Conservation (phyloP, 1,284 basidiomycete genomes). For the Cryptococcus sp. region DNA sequence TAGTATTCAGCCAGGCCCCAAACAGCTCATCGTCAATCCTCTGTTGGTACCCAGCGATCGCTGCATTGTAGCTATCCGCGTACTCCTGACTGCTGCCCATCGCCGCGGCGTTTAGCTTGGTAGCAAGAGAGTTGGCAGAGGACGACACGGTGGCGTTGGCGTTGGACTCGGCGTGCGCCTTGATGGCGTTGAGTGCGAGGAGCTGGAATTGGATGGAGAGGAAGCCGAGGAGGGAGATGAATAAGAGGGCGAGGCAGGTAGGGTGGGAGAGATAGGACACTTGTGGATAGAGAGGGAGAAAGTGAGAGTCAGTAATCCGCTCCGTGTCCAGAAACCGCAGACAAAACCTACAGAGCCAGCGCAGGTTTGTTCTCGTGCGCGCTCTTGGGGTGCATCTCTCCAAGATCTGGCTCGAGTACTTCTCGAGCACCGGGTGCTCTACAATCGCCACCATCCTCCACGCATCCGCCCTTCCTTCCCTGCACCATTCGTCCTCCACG, state of each 20-base stretch:
- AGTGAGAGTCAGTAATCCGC: background rate
- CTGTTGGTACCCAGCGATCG: constrained; percentile 65
- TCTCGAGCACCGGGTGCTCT: constrained; percentile 46
- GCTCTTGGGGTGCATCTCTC: constrained; percentile 17
- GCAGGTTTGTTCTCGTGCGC: constrained; percentile 36
- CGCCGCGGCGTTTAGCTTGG: constrained; percentile 73
- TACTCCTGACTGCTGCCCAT: constrained; percentile 72
- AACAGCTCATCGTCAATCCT: constrained; percentile 82
- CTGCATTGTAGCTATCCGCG: constrained; percentile 68
- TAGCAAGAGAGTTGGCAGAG: constrained; percentile 68
- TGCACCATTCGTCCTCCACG: constrained; percentile 36
- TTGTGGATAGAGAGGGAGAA: constrained; percentile 8
- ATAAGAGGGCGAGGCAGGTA: constrained; percentile 80
- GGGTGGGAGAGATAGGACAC: constrained; percentile 85
- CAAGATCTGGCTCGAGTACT: constrained; percentile 29
- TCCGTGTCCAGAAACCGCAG: background rate
- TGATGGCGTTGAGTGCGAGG: constrained; percentile 66
- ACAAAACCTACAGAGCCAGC: constrained; percentile 47
- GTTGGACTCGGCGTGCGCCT: constrained; percentile 60
- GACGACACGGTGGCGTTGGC: constrained; percentile 61
- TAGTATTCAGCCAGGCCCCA: constrained; percentile 83
- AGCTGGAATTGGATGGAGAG: constrained; percentile 84
- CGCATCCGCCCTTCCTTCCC: constrained; percentile 25
- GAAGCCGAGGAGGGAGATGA: constrained; percentile 86
- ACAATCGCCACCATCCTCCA: constrained; percentile 46